A percentile compares a stretch with the other conserved stretches of the same genome.
These are phyloP conservation scores for Axilococcus clingmanii DNA, from an alignment of 139 green algal species.

Conservation along the genomic window DNA sequence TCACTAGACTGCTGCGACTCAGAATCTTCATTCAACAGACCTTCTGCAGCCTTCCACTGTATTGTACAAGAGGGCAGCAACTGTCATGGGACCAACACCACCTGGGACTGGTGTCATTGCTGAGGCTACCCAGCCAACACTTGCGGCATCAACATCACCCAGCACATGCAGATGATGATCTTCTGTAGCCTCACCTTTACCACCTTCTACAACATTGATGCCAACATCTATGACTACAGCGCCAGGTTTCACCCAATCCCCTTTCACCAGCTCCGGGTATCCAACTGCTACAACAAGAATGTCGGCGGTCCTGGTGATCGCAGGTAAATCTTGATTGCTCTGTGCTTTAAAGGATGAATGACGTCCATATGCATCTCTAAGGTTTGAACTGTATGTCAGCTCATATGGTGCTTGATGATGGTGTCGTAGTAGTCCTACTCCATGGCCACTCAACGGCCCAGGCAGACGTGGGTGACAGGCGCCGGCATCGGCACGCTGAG, in stretches of 20 bases:
- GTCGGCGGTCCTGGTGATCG: slow-evolving; percentile 48
- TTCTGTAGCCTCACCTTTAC: neutral
- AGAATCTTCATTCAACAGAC: no score
- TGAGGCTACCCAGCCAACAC: slow-evolving; percentile 45
- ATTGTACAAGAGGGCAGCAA: slow-evolving; percentile 80
- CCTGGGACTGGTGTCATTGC: slow-evolving; percentile 91
- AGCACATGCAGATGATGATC: slow-evolving; percentile 51
- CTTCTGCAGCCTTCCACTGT: no score
- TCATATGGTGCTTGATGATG: slow-evolving; percentile 8
- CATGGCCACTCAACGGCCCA: slow-evolving; percentile 4
- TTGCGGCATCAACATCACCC: slow-evolving; percentile 74
- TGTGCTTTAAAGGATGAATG: neutral
- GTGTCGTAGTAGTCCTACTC: neutral
- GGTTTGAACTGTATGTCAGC: slow-evolving; percentile 10
- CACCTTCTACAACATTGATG: slow-evolving; percentile 78
- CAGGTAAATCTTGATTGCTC: slow-evolving; percentile 10
- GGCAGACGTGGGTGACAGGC: slow-evolving; percentile 19
- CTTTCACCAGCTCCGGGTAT: slow-evolving; percentile 40
- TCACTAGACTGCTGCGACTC: no score
- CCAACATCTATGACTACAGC: slow-evolving; percentile 90
- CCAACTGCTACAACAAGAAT: slow-evolving; percentile 73
- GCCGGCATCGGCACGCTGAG: slow-evolving; percentile 11
- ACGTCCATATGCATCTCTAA: neutral
- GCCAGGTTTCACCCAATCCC: slow-evolving; percentile 87
- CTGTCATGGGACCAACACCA: slow-evolving; percentile 96